Evolutionary conservation across 805 yeast species (phyloP).

Genomic region (Spencermartinsiella europaea): DNA sequence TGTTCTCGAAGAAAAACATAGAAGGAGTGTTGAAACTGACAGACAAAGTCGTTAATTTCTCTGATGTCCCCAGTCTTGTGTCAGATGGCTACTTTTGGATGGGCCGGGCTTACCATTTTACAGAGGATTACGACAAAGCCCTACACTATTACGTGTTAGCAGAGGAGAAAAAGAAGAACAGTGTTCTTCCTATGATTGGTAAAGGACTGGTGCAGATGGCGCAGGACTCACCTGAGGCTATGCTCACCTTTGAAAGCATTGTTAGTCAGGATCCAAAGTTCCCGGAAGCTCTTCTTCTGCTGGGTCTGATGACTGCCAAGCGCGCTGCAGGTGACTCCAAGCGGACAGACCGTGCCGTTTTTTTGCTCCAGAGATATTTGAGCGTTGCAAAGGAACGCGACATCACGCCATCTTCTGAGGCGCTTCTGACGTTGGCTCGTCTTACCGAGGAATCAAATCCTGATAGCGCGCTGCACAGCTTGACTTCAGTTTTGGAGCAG

Average conservation of each 20-base stretch:
- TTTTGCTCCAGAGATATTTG: conserved; percentile 64
- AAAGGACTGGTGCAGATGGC: conserved; percentile 78
- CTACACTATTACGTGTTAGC: conserved; percentile 71
- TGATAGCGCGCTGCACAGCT: conserved; percentile 59
- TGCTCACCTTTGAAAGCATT: conserved; percentile 73
- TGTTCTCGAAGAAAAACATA: conserved; percentile 62
- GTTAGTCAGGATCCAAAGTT: conserved; percentile 61
- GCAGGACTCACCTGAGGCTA: conserved; percentile 73
- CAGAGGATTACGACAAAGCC: conserved; percentile 60
- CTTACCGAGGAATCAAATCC: conserved; percentile 62
- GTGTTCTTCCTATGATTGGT: conserved; percentile 68
- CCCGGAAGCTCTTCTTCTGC: conserved; percentile 60
- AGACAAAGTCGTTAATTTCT: conserved; percentile 41
- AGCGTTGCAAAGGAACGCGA: conserved; percentile 51
- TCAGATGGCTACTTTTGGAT: conserved; percentile 78
- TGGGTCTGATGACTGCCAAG: conserved; percentile 70
- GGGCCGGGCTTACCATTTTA: conserved; percentile 67
- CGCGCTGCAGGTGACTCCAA: conserved; percentile 31
- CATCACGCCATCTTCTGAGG: conserved; percentile 55
- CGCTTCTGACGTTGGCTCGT: conserved; percentile 62
- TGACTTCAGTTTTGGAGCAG: conserved; percentile 56
- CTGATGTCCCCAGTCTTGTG: conserved; percentile 38
- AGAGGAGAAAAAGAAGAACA: conserved; percentile 26
- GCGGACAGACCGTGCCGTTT: conserved; percentile 47
- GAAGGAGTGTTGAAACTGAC: conserved; percentile 54